These are phyloP conservation scores for Rhynchospora breviuscula DNA, from an alignment of 176 grass and related monocot species.

Conservation along the genomic window DNA sequence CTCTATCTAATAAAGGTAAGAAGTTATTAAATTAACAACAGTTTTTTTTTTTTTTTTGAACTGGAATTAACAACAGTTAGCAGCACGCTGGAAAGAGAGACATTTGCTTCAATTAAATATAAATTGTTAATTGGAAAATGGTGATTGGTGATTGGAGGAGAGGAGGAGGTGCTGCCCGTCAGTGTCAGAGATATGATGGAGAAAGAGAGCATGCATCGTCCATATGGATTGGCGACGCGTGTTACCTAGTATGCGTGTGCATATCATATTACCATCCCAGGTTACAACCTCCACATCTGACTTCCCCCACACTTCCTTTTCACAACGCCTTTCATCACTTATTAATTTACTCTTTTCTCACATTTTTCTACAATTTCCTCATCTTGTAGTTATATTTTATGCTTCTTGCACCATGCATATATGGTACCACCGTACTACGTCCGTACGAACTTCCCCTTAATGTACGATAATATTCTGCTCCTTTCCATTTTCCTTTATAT, in stretches of 20 bases:
- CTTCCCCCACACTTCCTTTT: too few species aligned
- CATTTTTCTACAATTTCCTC: too few species aligned
- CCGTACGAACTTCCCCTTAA: too few species aligned
- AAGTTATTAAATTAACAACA: too few species aligned
- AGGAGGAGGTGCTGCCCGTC: not conserved
- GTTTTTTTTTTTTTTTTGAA: too few species aligned
- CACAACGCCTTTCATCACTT: too few species aligned
- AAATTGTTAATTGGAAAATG: not conserved
- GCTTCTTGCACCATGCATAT: too few species aligned
- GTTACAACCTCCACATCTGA: not conserved
- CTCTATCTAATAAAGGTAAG: not conserved
- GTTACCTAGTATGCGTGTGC: slow-evolving; percentile 1
- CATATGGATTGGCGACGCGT: slow-evolving; percentile 18
- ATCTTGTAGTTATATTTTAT: too few species aligned
- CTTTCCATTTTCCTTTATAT: too few species aligned
- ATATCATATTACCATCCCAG: not conserved
- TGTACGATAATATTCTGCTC: too few species aligned
- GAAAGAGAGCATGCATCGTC: not conserved
- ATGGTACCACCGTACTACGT: too few species aligned
- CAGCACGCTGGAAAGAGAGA: not conserved
- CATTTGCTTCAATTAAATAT: not conserved
- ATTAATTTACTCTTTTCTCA: too few species aligned
- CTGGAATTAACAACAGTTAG: slow-evolving; percentile 1
- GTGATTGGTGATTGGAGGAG: not conserved
- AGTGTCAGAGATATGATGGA: not conserved